A percentile compares a stretch with the other conserved stretches of the same genome.
Conservation (phyloP, 495 filamentous ascomycete genomes). For the Neurospora pannonica region DNA sequence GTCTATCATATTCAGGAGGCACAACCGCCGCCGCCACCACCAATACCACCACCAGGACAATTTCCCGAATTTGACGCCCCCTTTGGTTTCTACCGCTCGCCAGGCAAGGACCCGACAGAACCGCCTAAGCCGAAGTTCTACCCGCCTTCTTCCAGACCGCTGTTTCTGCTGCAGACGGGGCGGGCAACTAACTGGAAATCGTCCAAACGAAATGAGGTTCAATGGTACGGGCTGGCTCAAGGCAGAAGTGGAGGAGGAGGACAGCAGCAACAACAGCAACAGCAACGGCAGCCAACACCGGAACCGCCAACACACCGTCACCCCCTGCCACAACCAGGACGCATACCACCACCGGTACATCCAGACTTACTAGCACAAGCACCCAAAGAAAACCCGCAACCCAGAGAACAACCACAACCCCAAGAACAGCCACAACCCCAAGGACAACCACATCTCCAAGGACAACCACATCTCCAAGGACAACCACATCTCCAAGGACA, state of each 20-base stretch:
- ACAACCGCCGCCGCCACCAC: not conserved
- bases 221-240: not conserved
- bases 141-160: not conserved
- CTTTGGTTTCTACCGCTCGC: not conserved
- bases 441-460: not conserved
- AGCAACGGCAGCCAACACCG: not conserved
- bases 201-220: not conserved
- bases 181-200: not conserved
- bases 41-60: not conserved
- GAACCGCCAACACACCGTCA: too few relatives aligned
- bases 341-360: too few relatives aligned
- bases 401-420: not conserved
- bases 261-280: not conserved
- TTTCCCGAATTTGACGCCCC: not conserved
- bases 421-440: not conserved
- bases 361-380: too few relatives aligned
- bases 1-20: not conserved
- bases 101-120: not conserved
- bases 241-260: not conserved
- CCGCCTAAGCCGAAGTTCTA: not conserved
- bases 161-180: not conserved
- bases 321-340: too few relatives aligned
- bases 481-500: not conserved
- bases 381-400: not conserved
- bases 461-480: not conserved